These are phyloP conservation scores for Oryza glaberrima DNA, from an alignment of 176 grass and related monocot genomes.

Conservation along the genomic window DNA sequence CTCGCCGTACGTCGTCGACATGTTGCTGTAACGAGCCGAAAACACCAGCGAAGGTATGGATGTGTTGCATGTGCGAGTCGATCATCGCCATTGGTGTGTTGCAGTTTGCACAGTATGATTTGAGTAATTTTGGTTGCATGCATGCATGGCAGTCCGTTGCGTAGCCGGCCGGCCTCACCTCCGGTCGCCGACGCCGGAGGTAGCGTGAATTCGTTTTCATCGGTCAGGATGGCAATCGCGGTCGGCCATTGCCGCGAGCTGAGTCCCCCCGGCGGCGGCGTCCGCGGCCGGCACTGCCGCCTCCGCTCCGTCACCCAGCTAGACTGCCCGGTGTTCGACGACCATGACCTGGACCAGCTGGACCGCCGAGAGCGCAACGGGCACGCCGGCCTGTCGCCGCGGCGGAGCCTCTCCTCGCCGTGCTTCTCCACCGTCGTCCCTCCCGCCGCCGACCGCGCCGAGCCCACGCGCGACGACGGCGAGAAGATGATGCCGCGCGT, in stretches of 20 bases:
- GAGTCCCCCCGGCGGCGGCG: slow-evolving; percentile 41
- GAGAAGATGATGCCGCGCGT: slow-evolving; percentile 48
- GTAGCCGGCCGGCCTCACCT: slow-evolving; percentile 25
- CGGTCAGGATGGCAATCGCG: slow-evolving; percentile 56
- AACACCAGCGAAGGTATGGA: slow-evolving; percentile 33
- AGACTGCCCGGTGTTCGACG: slow-evolving; percentile 34
- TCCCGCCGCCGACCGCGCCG: background rate
- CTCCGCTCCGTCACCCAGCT: slow-evolving; percentile 67
- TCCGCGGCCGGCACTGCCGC: slow-evolving; percentile 57
- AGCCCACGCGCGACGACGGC: background rate
- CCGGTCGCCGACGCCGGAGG: slow-evolving; percentile 31
- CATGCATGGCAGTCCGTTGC: background rate
- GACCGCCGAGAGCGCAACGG: slow-evolving; percentile 37
- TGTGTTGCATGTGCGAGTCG: no score
- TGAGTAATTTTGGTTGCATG: background rate
- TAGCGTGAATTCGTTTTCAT: background rate
- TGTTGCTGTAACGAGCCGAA: slow-evolving; percentile 35
- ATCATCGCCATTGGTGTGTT: background rate
- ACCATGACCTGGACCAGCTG: background rate
- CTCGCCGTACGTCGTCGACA: slow-evolving; percentile 27
- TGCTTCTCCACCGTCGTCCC: slow-evolving; percentile 50
- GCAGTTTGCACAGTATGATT: background rate
- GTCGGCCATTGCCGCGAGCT: slow-evolving; percentile 58
- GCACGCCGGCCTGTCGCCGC: slow-evolving; percentile 48
- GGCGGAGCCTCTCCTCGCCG: slow-evolving; percentile 60